Conservation (phyloP, 2,329 filamentous ascomycete species). For the Colletotrichum sp. region DNA sequence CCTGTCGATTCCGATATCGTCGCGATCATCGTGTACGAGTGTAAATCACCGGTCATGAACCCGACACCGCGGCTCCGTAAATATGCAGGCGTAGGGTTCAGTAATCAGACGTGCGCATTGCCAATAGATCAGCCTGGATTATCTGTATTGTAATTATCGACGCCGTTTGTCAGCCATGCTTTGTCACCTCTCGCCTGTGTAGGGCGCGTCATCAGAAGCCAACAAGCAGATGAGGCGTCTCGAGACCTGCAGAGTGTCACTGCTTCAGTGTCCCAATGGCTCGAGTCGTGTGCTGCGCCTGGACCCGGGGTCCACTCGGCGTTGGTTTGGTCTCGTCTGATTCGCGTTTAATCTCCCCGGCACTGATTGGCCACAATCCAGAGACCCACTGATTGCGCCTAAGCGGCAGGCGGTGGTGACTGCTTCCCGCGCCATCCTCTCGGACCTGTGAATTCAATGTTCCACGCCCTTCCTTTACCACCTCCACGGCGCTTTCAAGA, state of each 20-base stretch:
- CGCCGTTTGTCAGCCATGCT: background rate
- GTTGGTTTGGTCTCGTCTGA: conserved; percentile 10
- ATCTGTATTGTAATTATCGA: background rate
- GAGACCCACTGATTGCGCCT: background rate
- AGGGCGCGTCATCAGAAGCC: background rate
- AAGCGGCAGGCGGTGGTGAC: conserved; percentile 20
- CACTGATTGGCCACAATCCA: background rate
- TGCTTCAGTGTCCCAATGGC: background rate
- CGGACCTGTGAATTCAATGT: background rate
- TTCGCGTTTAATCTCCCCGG: background rate
- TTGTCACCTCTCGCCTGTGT: background rate
- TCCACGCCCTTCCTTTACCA: background rate
- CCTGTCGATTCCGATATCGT: background rate
- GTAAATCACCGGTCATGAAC: background rate
- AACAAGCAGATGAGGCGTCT: background rate
- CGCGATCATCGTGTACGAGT: background rate
- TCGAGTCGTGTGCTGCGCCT: background rate
- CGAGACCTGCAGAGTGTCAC: conserved; percentile 1
- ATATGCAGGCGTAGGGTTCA: background rate
- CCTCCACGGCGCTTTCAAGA: background rate
- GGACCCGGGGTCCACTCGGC: background rate
- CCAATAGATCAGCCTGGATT: background rate
- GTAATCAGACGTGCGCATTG: background rate
- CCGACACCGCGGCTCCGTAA: background rate
- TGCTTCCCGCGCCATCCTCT: conserved; percentile 18